These are phyloP conservation scores for Phytophthora idaei DNA, from an alignment of 352 stramenopile species.

Conservation along the genomic window DNA sequence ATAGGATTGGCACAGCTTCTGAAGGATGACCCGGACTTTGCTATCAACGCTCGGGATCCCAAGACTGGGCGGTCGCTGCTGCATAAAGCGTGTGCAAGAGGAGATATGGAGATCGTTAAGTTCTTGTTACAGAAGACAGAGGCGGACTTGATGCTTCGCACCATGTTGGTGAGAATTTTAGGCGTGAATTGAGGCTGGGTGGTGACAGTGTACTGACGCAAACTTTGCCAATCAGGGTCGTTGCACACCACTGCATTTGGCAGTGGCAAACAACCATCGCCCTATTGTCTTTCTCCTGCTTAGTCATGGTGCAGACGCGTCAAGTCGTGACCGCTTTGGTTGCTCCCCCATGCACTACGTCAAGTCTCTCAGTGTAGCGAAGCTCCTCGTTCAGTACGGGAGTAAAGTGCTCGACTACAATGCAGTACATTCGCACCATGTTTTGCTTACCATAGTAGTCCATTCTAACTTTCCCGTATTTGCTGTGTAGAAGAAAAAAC, in stretches of 20 bases:
- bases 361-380: slow-evolving; percentile 64
- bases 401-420: slow-evolving; percentile 67
- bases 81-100: slow-evolving; percentile 64
- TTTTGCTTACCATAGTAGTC: background rate
- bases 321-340: slow-evolving; percentile 62
- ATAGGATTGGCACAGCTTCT: slow-evolving; percentile 35
- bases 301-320: slow-evolving; percentile 64
- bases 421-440: slow-evolving; percentile 28
- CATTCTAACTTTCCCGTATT: slow-evolving; percentile 2
- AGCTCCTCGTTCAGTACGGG: slow-evolving; percentile 68
- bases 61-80: slow-evolving; percentile 56
- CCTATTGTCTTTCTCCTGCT: slow-evolving; percentile 71
- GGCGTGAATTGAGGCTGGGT: background rate
- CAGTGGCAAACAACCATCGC: slow-evolving; percentile 61
- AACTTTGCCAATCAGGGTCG: slow-evolving; percentile 44
- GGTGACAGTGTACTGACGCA: background rate
- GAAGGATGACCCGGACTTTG: slow-evolving; percentile 17
- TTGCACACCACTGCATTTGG: slow-evolving; percentile 65
- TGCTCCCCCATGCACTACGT: slow-evolving; percentile 76
- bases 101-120: slow-evolving; percentile 58
- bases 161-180: slow-evolving; percentile 56
- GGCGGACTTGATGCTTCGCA: slow-evolving; percentile 59
- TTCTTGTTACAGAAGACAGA: slow-evolving; percentile 53
- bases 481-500: slow-evolving; percentile 55
- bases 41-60: slow-evolving; percentile 46